Conservation (phyloP, 441 rosid genomes). For the Capsella rubella region DNA sequence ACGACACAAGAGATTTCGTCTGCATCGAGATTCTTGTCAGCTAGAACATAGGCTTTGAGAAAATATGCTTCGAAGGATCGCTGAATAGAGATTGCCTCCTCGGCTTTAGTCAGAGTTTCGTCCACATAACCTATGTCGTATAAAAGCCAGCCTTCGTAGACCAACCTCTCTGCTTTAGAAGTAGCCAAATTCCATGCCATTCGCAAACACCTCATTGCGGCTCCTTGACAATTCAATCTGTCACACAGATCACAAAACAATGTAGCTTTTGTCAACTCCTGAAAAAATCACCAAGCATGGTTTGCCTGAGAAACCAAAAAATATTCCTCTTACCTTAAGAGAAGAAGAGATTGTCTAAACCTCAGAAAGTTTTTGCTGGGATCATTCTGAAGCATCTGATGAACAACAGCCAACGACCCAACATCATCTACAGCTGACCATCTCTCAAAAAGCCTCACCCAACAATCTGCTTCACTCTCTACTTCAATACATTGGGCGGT, state of each 20-base stretch:
- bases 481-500: conserved; percentile 41
- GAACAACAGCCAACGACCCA: conserved; percentile 70
- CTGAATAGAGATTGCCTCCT: conserved; percentile 65
- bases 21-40: conserved; percentile 58
- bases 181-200: conserved; percentile 61
- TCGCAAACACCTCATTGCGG: conserved; percentile 68
- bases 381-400: conserved; percentile 70
- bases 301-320: conserved; percentile 14
- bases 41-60: conserved; percentile 70
- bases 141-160: conserved; percentile 80
- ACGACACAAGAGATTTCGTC: conserved; percentile 56
- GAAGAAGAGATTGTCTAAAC: conserved; percentile 78
- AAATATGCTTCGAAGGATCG: conserved; percentile 78
- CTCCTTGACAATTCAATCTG: conserved; percentile 77
- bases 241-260: conserved; percentile 28
- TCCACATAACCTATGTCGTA: conserved; percentile 69
- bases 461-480: conserved; percentile 65
- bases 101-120: conserved; percentile 69
- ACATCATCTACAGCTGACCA: conserved; percentile 82
- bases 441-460: conserved; percentile 72
- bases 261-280: conserved; percentile 27
- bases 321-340: conserved; percentile 55
- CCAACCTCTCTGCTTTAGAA: conserved; percentile 63
- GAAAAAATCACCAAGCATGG: conserved; percentile 6
- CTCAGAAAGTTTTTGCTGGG: conserved; percentile 64